phyloP scores from a whole-genome alignment of 1,139 yeast species.

The Nakaseomyces sp. region DNA sequence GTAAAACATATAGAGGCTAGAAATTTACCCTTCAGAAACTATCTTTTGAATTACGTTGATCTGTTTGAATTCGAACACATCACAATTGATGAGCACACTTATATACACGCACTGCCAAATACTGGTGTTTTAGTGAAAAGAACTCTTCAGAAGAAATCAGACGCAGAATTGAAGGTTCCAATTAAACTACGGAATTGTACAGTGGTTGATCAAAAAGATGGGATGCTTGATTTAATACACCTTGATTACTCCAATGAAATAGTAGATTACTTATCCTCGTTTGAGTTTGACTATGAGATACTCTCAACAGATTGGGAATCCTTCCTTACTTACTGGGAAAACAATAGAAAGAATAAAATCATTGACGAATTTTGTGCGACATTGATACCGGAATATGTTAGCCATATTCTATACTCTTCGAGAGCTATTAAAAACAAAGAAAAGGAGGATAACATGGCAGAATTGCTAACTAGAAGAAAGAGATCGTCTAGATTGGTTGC shows the following conservation, averaged over 20 bases:
- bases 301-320: conserved; percentile 24
- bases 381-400: conserved; percentile 16
- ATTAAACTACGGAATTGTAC: conserved; percentile 28
- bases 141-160: conserved; percentile 10
- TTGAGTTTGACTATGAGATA: conserved; percentile 18
- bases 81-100: conserved; percentile 18
- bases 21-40: conserved; percentile 29
- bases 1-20: conserved; percentile 33
- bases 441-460: conserved; percentile 25
- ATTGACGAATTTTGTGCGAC: conserved; percentile 16
- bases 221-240: conserved; percentile 22
- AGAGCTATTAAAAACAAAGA: conserved; percentile 21
- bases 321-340: conserved; percentile 16
- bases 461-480: conserved; percentile 26
- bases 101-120: conserved; percentile 28
- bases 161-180: conserved; percentile 20
- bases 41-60: conserved; percentile 29
- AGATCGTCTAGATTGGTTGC: conserved; percentile 31
- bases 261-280: conserved; percentile 22
- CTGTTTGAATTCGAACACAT: conserved; percentile 24
- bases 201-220: conserved; percentile 15
- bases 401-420: conserved; percentile 24
- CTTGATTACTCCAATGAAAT: conserved; percentile 28
- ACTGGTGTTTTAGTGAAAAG: conserved; percentile 25
- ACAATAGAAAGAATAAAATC: conserved; percentile 4